Evolutionary conservation across 495 filamentous ascomycete genomes (phyloP).

Genomic region (Cudoniella acicularis): DNA sequence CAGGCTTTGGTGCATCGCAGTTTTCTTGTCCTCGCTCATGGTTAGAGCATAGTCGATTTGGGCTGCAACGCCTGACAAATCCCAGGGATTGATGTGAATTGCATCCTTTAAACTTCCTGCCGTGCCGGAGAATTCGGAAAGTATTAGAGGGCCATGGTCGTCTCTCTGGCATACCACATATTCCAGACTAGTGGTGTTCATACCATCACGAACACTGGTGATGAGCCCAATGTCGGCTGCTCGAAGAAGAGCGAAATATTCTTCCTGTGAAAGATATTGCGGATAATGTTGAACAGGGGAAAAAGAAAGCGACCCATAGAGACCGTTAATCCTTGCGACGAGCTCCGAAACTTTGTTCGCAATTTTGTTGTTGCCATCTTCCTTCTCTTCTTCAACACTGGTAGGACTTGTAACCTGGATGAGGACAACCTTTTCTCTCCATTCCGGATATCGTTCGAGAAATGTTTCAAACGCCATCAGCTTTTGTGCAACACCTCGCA

Average conservation of each 20-base stretch:
- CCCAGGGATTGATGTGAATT: conserved; percentile 94
- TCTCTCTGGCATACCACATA: conserved; percentile 89
- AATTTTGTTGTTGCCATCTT: conserved; percentile 67
- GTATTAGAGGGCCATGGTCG: conserved; percentile 77
- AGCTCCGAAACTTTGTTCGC: conserved; percentile 82
- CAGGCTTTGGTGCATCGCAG: conserved; percentile 56
- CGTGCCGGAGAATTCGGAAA: conserved; percentile 94
- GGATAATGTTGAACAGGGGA: conserved; percentile 89
- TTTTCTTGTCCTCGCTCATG: conserved; percentile 62
- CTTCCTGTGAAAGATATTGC: conserved; percentile 78
- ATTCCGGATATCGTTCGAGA: conserved; percentile 80
- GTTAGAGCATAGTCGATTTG: conserved; percentile 74
- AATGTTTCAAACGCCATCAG: conserved; percentile 89
- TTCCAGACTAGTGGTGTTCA: conserved; percentile 94
- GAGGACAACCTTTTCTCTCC: conserved; percentile 86
- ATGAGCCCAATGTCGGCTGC: conserved; percentile 86
- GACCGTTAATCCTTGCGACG: conserved; percentile 84
- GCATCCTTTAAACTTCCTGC: conserved; percentile 80
- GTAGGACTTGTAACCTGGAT: conserved; percentile 93
- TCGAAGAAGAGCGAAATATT: conserved; percentile 88
- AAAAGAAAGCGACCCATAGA: conserved; percentile 79
- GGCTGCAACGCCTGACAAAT: conserved; percentile 72
- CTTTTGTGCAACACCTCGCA: conserved; percentile 88
- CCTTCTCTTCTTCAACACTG: conserved; percentile 67
- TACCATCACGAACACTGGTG: conserved; percentile 88